These are phyloP conservation scores for Teratosphaeria pseudoeucalypti DNA, from an alignment of 2,329 filamentous ascomycete genomes.

Conservation along the genomic window DNA sequence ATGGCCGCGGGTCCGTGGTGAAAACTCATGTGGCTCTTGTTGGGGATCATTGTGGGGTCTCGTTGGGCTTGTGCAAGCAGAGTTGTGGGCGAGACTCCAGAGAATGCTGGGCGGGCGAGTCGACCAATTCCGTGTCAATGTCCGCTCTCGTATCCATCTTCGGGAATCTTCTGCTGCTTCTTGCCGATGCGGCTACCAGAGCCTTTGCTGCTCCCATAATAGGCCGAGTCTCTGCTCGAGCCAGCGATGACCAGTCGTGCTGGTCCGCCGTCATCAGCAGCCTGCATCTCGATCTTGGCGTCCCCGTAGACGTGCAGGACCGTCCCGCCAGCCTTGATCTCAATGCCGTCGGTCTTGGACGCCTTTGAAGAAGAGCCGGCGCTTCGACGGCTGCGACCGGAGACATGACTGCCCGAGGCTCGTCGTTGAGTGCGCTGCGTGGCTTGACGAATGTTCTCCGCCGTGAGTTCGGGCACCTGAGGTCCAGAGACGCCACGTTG, in stretches of 20 bases:
- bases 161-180: neutral
- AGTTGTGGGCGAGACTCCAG: too few species aligned
- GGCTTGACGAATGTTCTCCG: conserved; percentile 18
- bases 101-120: too few species aligned
- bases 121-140: neutral
- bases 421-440: conserved; percentile 9
- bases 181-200: neutral
- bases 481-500: conserved; percentile 15
- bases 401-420: conserved; percentile 13
- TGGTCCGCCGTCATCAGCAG: conserved; percentile 15
- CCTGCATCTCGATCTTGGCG: conserved; percentile 15
- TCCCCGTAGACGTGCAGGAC: conserved; percentile 20
- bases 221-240: neutral
- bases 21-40: neutral
- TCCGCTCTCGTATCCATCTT: conserved; percentile 1
- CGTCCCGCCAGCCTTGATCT: conserved; percentile 17
- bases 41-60: too few species aligned
- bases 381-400: conserved; percentile 18
- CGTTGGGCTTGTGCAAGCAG: too few species aligned
- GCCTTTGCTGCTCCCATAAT: conserved; percentile 2
- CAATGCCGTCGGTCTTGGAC: conserved; percentile 13
- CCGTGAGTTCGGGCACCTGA: conserved; percentile 15
- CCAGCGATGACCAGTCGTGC: neutral
- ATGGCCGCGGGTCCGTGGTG: neutral
- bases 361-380: conserved; percentile 14